Conservation (phyloP, 2,329 filamentous ascomycete species). For the Rhynchosporium secalis region DNA sequence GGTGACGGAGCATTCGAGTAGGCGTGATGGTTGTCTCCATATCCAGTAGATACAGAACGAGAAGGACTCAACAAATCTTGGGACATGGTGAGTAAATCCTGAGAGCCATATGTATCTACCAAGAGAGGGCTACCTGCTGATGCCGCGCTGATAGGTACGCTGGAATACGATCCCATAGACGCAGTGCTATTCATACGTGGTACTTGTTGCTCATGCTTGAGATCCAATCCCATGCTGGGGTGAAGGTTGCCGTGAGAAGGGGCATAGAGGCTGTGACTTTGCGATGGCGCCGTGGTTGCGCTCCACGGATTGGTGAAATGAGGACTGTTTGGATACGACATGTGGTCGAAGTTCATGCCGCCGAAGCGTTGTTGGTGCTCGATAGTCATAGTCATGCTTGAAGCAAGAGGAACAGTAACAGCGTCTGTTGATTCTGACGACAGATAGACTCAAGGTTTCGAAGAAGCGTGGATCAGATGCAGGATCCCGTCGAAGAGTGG, state of each 20-base stretch:
- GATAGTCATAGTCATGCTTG: constrained; percentile 87
- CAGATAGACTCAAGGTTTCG: constrained; percentile 22
- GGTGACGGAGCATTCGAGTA: constrained; percentile 64
- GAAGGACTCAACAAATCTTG: constrained; percentile 75
- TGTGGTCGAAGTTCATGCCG: constrained; percentile 74
- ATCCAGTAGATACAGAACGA: constrained; percentile 60
- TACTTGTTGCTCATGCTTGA: constrained; percentile 53
- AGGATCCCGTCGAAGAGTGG: constrained; percentile 35
- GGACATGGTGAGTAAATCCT: constrained; percentile 67
- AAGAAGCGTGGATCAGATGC: constrained; percentile 37
- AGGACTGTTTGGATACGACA: constrained; percentile 65
- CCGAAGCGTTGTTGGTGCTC: constrained; percentile 85
- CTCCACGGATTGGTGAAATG: constrained; percentile 93
- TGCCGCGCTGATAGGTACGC: constrained; percentile 70
- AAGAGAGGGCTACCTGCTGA: constrained; percentile 70
- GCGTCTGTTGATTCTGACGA: constrained; percentile 1
- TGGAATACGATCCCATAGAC: constrained; percentile 69
- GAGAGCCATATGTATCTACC: constrained; percentile 57
- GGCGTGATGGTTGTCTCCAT: constrained; percentile 60
- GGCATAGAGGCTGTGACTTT: constrained; percentile 61
- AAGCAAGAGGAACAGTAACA: constrained; percentile 13
- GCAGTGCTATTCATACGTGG: constrained; percentile 58
- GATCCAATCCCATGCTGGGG: constrained; percentile 57
- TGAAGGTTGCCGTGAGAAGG: constrained; percentile 52
- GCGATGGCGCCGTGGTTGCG: constrained; percentile 54